Conservation (phyloP, 2,329 filamentous ascomycete genomes). For the Epichloe sp. region DNA sequence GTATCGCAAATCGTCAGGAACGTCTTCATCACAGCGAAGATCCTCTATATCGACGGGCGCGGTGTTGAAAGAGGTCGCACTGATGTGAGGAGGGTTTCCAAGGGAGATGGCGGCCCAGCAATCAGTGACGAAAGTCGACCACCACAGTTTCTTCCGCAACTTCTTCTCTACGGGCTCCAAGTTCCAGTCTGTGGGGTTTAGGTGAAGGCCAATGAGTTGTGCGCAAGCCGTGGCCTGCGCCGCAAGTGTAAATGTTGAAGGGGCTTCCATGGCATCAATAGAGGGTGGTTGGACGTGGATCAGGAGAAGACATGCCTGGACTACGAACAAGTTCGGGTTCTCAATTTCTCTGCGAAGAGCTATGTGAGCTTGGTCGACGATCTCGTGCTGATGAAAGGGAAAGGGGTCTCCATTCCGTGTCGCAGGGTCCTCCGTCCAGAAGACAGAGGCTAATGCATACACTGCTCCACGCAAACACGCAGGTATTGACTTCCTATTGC, state of each 20-base stretch:
- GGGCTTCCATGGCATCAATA: slow-evolving; percentile 33
- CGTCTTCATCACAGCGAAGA: slow-evolving; percentile 28
- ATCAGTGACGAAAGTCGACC: slow-evolving; percentile 28
- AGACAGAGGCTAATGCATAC: slow-evolving; percentile 27
- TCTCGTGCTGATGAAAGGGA: slow-evolving; percentile 27
- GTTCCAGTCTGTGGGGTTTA: slow-evolving; percentile 28
- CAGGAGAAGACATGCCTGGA: slow-evolving; percentile 34
- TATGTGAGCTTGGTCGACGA: slow-evolving; percentile 27
- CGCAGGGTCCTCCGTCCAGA: slow-evolving; percentile 4
- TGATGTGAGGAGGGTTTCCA: slow-evolving; percentile 33
- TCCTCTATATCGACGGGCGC: slow-evolving; percentile 26
- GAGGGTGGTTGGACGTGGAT: slow-evolving; percentile 31
- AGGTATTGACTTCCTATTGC: slow-evolving; percentile 25
- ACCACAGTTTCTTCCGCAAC: slow-evolving; percentile 32
- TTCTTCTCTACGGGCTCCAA: slow-evolving; percentile 29
- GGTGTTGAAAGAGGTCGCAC: slow-evolving; percentile 27
- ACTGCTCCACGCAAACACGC: slow-evolving; percentile 31
- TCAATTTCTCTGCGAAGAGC: slow-evolving; percentile 32
- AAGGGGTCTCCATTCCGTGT: slow-evolving; percentile 4
- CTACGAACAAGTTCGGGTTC: slow-evolving; percentile 29
- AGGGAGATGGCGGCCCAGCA: slow-evolving; percentile 33
- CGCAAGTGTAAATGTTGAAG: slow-evolving; percentile 29
- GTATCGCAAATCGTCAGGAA: slow-evolving; percentile 20
- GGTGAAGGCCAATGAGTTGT: slow-evolving; percentile 33
- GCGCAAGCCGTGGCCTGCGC: slow-evolving; percentile 30